Evolutionary conservation across 2,329 filamentous ascomycete genomes (phyloP).

Genomic region (Chrysoporthe austroafricana): DNA sequence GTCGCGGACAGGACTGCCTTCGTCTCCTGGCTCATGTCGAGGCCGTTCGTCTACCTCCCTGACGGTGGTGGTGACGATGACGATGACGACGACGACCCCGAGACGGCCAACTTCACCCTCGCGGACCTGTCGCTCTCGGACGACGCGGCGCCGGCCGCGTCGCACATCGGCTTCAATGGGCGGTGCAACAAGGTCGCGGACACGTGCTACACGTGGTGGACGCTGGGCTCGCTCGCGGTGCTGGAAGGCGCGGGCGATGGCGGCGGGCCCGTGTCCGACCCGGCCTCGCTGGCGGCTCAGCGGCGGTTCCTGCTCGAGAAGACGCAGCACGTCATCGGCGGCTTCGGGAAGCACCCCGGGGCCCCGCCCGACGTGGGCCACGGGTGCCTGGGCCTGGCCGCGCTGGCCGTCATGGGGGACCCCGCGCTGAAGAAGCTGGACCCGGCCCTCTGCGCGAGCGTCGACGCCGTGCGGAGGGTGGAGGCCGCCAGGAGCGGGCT

Average conservation of each 20-base stretch:
- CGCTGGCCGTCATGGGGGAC: slow-evolving; percentile 75
- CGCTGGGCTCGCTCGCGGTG: slow-evolving; percentile 63
- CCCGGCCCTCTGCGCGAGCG: slow-evolving; percentile 74
- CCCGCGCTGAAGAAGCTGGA: slow-evolving; percentile 72
- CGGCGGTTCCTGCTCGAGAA: slow-evolving; percentile 82
- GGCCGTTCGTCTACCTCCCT: slow-evolving; percentile 64
- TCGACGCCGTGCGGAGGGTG: slow-evolving; percentile 57
- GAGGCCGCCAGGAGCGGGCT: slow-evolving; percentile 49
- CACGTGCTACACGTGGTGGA: slow-evolving; percentile 97
- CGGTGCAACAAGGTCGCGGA: slow-evolving; percentile 89
- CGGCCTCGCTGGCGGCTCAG: slow-evolving; percentile 64
- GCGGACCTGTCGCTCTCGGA: slow-evolving; percentile 41
- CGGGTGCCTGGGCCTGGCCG: slow-evolving; percentile 83
- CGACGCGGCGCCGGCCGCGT: slow-evolving; percentile 13
- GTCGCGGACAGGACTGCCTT: slow-evolving; percentile 44
- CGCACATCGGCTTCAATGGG: slow-evolving; percentile 79
- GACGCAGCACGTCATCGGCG: slow-evolving; percentile 84
- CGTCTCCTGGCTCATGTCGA: slow-evolving; percentile 57
- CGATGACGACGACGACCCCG: slow-evolving; percentile 40
- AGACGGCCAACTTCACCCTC: slow-evolving; percentile 39
- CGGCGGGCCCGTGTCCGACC: slow-evolving; percentile 34
- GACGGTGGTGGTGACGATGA: slow-evolving; percentile 52
- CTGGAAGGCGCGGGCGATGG: slow-evolving; percentile 38
- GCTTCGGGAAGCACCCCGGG: slow-evolving; percentile 75
- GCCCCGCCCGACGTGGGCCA: slow-evolving; percentile 81